A percentile compares a stretch with the other conserved stretches of the same genome.
Conservation (phyloP, 306 rosid species). For the Inga oerstediana region DNA sequence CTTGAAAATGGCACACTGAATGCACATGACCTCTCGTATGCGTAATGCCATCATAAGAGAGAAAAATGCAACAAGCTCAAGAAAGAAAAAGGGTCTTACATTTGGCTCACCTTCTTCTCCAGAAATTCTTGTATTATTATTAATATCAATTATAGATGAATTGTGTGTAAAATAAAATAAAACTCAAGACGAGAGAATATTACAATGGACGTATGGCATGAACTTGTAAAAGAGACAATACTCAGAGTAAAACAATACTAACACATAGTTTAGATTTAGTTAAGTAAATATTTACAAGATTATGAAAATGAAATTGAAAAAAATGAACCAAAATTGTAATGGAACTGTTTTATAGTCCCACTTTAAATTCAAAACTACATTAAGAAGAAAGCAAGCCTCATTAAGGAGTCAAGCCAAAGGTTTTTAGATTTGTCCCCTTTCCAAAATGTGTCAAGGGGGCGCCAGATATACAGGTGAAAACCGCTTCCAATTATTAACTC, state of each 20-base stretch:
- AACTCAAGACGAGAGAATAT: constrained; percentile 15
- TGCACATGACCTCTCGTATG: neutral
- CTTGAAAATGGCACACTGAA: neutral
- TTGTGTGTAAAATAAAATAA: constrained; percentile 48
- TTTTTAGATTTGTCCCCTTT: neutral
- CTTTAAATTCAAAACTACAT: neutral
- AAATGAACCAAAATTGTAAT: neutral
- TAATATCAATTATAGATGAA: constrained; percentile 17
- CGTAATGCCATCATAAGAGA: constrained; percentile 4
- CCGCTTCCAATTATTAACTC: constrained; percentile 5
- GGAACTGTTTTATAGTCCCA: neutral
- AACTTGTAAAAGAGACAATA: neutral
- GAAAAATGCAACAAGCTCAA: neutral
- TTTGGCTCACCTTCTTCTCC: constrained; percentile 60
- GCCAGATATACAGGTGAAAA: neutral
- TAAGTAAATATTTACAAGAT: neutral
- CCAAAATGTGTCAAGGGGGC: neutral
- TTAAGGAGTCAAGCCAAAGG: neutral
- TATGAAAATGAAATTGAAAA: neutral
- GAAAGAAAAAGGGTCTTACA: constrained; percentile 46
- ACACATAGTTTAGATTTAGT: neutral
- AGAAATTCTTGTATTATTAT: constrained; percentile 29
- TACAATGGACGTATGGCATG: neutral
- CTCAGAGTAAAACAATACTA: neutral
- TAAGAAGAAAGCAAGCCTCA: neutral